Conservation (phyloP, 768 basidiomycete species). For the Boletus sensibilis region DNA sequence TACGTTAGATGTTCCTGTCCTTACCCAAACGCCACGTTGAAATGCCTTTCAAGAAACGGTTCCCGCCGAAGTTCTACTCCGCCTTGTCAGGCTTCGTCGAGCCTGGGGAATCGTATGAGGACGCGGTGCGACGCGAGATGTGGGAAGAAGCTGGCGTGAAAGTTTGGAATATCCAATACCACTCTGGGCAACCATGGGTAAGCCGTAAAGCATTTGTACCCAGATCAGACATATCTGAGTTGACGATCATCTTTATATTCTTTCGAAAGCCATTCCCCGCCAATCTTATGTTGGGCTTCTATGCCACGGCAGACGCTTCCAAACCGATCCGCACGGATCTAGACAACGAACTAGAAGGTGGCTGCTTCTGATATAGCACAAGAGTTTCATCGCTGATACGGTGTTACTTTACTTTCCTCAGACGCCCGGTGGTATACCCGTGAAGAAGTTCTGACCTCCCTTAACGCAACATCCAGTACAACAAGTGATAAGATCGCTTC, state of each 20-base stretch:
- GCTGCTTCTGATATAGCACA: neutral
- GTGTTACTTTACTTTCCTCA: slow-evolving; percentile 29
- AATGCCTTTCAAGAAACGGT: slow-evolving; percentile 49
- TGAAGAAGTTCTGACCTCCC: slow-evolving; percentile 62
- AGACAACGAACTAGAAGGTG: slow-evolving; percentile 94
- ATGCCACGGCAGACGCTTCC: slow-evolving; percentile 70
- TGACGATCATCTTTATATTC: slow-evolving; percentile 1
- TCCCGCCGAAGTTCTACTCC: slow-evolving; percentile 74
- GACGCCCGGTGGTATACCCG: slow-evolving; percentile 91
- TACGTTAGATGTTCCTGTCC: slow-evolving; percentile 36
- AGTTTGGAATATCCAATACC: slow-evolving; percentile 80
- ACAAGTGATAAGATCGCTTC: slow-evolving; percentile 25
- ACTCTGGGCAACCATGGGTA: slow-evolving; percentile 87
- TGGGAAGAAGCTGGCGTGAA: slow-evolving; percentile 96
- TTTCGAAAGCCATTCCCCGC: slow-evolving; percentile 78
- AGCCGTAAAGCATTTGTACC: slow-evolving; percentile 14
- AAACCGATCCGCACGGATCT: slow-evolving; percentile 80
- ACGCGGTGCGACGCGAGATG: slow-evolving; percentile 88
- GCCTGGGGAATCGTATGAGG: slow-evolving; percentile 92
- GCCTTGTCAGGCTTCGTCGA: slow-evolving; percentile 94
- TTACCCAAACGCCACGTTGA: neutral
- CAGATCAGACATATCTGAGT: neutral
- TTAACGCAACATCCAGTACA: slow-evolving; percentile 38
- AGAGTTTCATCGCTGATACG: neutral
- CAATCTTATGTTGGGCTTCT: slow-evolving; percentile 89